These are phyloP conservation scores for Periconia digitata DNA, from an alignment of 2,329 filamentous ascomycete genomes.

Conservation along the genomic window DNA sequence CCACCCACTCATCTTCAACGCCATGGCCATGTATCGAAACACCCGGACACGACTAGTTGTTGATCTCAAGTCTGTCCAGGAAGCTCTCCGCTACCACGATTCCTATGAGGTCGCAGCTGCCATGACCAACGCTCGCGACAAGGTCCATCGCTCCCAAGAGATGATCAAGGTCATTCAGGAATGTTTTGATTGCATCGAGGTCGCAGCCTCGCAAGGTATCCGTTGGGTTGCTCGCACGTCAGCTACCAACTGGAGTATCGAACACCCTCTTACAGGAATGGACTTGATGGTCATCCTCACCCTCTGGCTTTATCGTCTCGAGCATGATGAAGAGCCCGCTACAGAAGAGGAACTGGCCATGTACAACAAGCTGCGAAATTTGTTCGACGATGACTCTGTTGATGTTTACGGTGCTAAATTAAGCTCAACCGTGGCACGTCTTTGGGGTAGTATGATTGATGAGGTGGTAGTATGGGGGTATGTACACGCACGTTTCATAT, in stretches of 20 bases:
- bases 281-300: constrained; percentile 98
- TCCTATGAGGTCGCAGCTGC: constrained; percentile 95
- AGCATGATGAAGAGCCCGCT: constrained; percentile 94
- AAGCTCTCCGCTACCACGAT: constrained; percentile 94
- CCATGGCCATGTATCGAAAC: constrained; percentile 95
- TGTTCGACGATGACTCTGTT: constrained; percentile 89
- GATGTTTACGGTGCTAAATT: constrained; percentile 80
- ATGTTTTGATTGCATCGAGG: constrained; percentile 97
- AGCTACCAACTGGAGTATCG: constrained; percentile 97
- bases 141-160: constrained; percentile 90
- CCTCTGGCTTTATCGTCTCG: constrained; percentile 97
- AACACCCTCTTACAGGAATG: constrained; percentile 93
- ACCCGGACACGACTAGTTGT: constrained; percentile 90
- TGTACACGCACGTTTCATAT: constrained; percentile 50
- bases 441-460: constrained; percentile 98
- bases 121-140: constrained; percentile 92
- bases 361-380: constrained; percentile 87
- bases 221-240: constrained; percentile 98
- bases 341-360: constrained; percentile 81
- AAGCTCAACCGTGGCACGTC: constrained; percentile 89
- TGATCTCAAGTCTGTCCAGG: constrained; percentile 92
- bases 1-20: constrained; percentile 96
- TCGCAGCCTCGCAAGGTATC: constrained; percentile 88
- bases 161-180: constrained; percentile 99
- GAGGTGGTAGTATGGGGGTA: constrained; percentile 99